These are phyloP conservation scores for Thelonectria olida DNA, from an alignment of 2,329 filamentous ascomycete species.

Conservation along the genomic window DNA sequence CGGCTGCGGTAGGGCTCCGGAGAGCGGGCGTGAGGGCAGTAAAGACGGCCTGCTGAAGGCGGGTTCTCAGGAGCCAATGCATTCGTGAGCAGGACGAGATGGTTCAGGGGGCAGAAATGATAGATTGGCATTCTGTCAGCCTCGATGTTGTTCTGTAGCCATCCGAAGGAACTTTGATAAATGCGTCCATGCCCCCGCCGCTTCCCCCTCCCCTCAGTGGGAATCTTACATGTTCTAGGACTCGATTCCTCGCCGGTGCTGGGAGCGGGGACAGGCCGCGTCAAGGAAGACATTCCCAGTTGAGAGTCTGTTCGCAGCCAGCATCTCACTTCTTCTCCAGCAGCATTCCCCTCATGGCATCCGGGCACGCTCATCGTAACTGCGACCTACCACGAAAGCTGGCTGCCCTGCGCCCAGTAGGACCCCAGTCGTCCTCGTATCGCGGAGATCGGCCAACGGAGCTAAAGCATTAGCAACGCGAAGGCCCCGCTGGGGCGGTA, in stretches of 20 bases:
- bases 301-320: too few species aligned
- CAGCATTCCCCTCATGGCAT: neutral
- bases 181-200: neutral
- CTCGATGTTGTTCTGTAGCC: neutral
- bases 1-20: neutral
- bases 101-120: neutral
- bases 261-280: neutral
- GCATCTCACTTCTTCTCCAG: too few species aligned
- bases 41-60: neutral
- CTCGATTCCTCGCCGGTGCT: neutral
- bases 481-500: conserved; percentile 4
- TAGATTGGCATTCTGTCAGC: neutral
- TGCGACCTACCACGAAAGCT: too few species aligned
- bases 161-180: neutral
- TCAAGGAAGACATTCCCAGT: neutral
- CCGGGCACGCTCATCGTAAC: too few species aligned
- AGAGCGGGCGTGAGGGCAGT: neutral
- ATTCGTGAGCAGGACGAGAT: neutral
- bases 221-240: neutral
- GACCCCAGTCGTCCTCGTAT: conserved; percentile 10
- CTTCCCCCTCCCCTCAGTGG: neutral
- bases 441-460: conserved; percentile 8
- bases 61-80: neutral
- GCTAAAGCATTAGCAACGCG: neutral
- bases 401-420: neutral